Conservation (phyloP, 2,329 filamentous ascomycete species). For the Aspergillus versicolor region DNA sequence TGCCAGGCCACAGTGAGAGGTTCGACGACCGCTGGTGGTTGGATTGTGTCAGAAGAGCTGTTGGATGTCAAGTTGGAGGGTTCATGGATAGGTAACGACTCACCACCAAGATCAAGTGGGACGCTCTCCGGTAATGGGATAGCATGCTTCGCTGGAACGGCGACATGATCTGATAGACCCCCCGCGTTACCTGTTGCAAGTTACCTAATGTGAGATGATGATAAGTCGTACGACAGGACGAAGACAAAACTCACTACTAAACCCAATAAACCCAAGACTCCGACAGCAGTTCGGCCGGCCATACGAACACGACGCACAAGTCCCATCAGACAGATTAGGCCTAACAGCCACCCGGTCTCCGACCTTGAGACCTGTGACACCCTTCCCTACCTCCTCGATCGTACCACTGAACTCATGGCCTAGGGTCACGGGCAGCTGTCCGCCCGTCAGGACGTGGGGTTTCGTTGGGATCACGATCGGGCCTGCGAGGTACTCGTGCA, state of each 20-base stretch:
- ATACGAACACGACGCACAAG: slow-evolving; percentile 55
- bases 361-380: slow-evolving; percentile 47
- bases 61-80: neutral
- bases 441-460: slow-evolving; percentile 60
- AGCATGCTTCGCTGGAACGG: slow-evolving; percentile 21
- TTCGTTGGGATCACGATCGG: slow-evolving; percentile 48
- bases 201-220: neutral
- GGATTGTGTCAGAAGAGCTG: neutral
- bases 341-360: slow-evolving; percentile 61
- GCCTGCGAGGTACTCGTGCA: slow-evolving; percentile 54
- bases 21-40: slow-evolving; percentile 55
- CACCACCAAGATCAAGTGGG: slow-evolving; percentile 24
- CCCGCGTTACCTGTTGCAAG: slow-evolving; percentile 22
- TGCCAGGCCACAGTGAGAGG: slow-evolving; percentile 65
- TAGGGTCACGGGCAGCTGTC: slow-evolving; percentile 58
- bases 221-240: neutral
- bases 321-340: slow-evolving; percentile 59
- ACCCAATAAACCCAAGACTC: slow-evolving; percentile 54
- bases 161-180: slow-evolving; percentile 30
- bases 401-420: slow-evolving; percentile 66
- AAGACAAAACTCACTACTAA: slow-evolving; percentile 37
- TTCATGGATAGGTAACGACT: neutral
- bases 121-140: slow-evolving; percentile 24
- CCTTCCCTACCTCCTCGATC: slow-evolving; percentile 57
- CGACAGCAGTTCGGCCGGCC: slow-evolving; percentile 60